Conservation (phyloP, 1,284 basidiomycete genomes). For the Pterulicium gracile region DNA sequence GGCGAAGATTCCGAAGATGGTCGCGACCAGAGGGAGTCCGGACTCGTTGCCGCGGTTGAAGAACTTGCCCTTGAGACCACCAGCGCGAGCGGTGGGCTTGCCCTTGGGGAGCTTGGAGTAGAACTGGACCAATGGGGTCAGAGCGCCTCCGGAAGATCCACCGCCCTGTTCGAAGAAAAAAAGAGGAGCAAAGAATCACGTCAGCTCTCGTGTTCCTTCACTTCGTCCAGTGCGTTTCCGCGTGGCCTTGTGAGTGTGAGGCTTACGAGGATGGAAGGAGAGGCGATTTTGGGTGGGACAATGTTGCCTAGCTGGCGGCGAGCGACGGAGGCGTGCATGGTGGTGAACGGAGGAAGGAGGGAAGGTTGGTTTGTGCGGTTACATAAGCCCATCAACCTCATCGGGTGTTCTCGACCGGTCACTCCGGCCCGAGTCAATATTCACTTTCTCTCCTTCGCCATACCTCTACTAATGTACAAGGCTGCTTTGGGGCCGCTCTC, state of each 20-base stretch:
- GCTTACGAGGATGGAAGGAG: conserved; percentile 78
- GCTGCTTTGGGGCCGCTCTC: too few species aligned
- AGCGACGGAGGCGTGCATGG: conserved; percentile 76
- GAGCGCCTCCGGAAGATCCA: conserved; percentile 65
- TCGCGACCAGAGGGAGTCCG: conserved; percentile 61
- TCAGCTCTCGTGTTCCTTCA: not conserved
- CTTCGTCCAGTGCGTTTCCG: not conserved
- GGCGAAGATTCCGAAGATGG: conserved; percentile 69
- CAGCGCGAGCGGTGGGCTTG: conserved; percentile 47
- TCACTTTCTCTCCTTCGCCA: too few species aligned
- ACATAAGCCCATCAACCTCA: too few species aligned
- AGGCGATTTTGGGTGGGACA: conserved; percentile 92
- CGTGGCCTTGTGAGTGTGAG: not conserved
- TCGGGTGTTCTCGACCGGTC: too few species aligned
- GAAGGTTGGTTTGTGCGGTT: too few species aligned
- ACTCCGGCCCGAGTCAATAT: too few species aligned
- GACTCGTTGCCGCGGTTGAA: conserved; percentile 83
- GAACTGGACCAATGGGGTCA: conserved; percentile 82
- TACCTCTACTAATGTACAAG: too few species aligned
- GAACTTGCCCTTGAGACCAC: conserved; percentile 68
- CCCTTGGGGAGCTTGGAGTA: conserved; percentile 91
- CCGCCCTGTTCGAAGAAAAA: conserved; percentile 39
- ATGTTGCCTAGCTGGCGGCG: conserved; percentile 75
- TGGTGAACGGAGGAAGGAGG: conserved; percentile 12
- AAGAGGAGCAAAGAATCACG: conserved; percentile 8